A percentile compares a stretch with the other conserved stretches of the same genome.
These are phyloP conservation scores for Podochytrium sp. DNA, from an alignment of 192 early-diverging fungal species.

Conservation along the genomic window DNA sequence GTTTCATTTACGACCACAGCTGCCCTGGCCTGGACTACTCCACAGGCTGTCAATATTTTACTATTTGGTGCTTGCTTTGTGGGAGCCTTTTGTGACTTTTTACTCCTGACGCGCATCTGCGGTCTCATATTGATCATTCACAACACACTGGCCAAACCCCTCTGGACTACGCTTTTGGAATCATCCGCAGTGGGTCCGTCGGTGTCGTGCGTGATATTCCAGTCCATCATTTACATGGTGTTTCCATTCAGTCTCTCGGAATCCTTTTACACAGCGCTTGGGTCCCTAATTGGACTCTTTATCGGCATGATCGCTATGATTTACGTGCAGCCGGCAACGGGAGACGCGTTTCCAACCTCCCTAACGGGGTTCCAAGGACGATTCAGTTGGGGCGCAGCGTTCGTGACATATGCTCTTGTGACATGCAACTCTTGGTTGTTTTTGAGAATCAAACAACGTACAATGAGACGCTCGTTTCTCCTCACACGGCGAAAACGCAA, in stretches of 20 bases:
- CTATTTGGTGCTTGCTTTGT: not conserved
- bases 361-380: not conserved
- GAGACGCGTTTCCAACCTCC: not conserved
- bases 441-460: not conserved
- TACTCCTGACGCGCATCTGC: not conserved
- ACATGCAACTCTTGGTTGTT: slow-evolving; percentile 5
- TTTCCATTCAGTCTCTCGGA: not conserved
- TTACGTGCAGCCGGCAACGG: not conserved
- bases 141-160: not conserved
- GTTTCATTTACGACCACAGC: not conserved
- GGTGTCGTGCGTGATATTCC: slow-evolving; percentile 9
- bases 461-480: slow-evolving; percentile 10
- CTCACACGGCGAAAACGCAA: not conserved
- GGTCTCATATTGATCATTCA: not conserved
- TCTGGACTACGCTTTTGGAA: slow-evolving; percentile 9
- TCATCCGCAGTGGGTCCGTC: slow-evolving; percentile 12
- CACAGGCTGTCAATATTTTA: not conserved
- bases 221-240: slow-evolving; percentile 18
- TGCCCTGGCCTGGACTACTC: slow-evolving; percentile 1
- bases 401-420: not conserved
- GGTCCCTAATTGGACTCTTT: not conserved
- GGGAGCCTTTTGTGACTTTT: not conserved
- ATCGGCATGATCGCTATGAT: not conserved
- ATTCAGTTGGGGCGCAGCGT: slow-evolving; percentile 14
- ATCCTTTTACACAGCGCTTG: not conserved